A percentile compares a stretch with the other conserved stretches of the same genome.
Conservation (phyloP, 148 eudicot species). For the Nepenthes gracilis region DNA sequence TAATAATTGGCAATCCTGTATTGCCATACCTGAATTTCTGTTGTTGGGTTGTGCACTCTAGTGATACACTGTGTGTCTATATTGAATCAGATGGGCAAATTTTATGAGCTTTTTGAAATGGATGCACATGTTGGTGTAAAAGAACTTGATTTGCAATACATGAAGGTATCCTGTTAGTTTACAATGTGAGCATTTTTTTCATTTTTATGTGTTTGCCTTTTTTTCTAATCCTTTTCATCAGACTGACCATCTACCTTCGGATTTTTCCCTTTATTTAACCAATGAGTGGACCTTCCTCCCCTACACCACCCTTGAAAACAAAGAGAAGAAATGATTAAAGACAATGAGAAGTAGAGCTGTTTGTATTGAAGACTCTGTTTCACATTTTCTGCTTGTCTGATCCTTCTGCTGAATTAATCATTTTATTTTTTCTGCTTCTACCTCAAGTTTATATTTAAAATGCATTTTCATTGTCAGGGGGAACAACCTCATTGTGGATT, state of each 20-base stretch:
- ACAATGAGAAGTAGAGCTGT: neutral
- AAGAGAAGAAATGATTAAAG: neutral
- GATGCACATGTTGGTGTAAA: slow-evolving; percentile 95
- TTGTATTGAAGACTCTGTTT: neutral
- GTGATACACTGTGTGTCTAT: slow-evolving; percentile 4
- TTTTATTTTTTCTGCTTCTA: too few species aligned
- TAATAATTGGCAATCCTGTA: neutral
- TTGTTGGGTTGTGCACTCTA: neutral
- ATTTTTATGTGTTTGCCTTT: neutral
- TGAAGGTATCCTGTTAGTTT: slow-evolving; percentile 54
- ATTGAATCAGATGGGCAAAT: slow-evolving; percentile 84
- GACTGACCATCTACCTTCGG: too few species aligned
- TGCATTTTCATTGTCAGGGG: slow-evolving; percentile 40
- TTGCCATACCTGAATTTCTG: slow-evolving; percentile 1
- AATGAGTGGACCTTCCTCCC: neutral
- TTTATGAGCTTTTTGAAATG: slow-evolving; percentile 97
- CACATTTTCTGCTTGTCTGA: neutral
- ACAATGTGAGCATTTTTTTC: neutral
- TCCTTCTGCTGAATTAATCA: too few species aligned
- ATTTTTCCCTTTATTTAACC: neutral
- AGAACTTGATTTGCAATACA: slow-evolving; percentile 95
- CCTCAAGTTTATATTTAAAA: neutral
- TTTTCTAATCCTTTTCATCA: neutral
- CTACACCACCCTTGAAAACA: neutral
- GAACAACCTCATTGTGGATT: slow-evolving; percentile 99